Base-by-base conservation (phyloP, 2,329 filamentous ascomycete species). In the Cladobotryum protrusum region DNA sequence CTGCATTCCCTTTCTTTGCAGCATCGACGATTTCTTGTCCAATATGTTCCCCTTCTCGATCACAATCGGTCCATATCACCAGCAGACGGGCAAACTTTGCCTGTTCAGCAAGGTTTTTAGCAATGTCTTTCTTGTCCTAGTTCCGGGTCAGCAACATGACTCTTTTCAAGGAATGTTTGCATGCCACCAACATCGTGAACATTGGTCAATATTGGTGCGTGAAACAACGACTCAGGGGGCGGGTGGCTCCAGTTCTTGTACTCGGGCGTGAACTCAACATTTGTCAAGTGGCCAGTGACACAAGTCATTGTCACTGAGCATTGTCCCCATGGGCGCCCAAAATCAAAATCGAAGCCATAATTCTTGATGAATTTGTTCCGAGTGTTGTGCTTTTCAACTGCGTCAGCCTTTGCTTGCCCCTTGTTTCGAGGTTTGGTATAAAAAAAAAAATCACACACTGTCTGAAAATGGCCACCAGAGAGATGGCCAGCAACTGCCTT, bases 11-110 rank as follows among this genome's bases (percentile, higher is more conserved):
- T 61, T 83, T 82, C 43, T 76, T 73, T 5, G 93, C 93, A 52
- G 92, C 85, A 47, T 87, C 80, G 41, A 89, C 84, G 53, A 99
- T 92, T 66, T 99, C 92, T 36, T 86, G 79, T 6, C 93, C 93
- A 58, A 99, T 99, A 63, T 97, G 87, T 67, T 99, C 93, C 34
- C 93, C 93, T 75, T 99, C 93, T 49, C 91, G 83, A 74, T 99
- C 93, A 68, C 93, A 97, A 76, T 99, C 93, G 1, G 93, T 99
- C 93, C 93, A 99, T 59, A 99, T 96, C 67, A 95, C 92, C 32
- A 99, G 75, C 12, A 85, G 82, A 49, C 77, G 79, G n/a, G 83
- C 78, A 63, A 79, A 78, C 53, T 78, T 78, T 15, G 93, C 92
- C 66, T 95, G 85, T 1, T 78, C 72, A 58, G 85, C 81, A 61